Evolutionary conservation across 2,329 filamentous ascomycete genomes (phyloP), one percentile per base, ranked within the genome.

Genomic region (Curvularia lunata): DNA sequence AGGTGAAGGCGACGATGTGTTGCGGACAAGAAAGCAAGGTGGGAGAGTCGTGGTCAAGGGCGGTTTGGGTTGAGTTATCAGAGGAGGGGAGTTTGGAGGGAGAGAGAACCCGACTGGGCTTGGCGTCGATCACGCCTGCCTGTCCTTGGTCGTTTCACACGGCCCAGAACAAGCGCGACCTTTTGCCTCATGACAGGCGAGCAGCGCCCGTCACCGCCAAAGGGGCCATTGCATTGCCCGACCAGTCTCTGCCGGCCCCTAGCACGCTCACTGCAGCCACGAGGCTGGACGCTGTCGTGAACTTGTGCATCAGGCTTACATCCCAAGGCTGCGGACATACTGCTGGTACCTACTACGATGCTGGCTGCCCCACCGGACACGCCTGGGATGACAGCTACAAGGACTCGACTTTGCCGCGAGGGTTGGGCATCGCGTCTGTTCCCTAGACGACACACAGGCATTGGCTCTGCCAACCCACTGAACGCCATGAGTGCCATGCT

Each of bases 111-210:
- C 62, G 59, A 63, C 53, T 54, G 38, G 54, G 28, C 56, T 67
- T 67, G 68, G 65, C 56, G 66, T 62, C 66, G 68, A 72, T 70
- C 66, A 65, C 65, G 66, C 67, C 61, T 67, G 60, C 63, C 59
- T 52, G 32, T 57, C 51, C 62, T 65, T 65, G 59, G 52, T 50
- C 46, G 63, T 67, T 70, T 66, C 67, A 67, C 66, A 56, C 65
- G 63, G 67, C 65, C 65, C 61, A 65, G 63, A 65, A 60, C 65
- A 62, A 58, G 59, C 59, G 61, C 64, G 58, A 63, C 64, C 55
- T 58, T 46, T 46, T 52, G 42, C 30, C 53, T 63, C 28, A 28
- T 56, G 56, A 63, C 64, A 63, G 53, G 50, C 59, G 42, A 49
- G 37, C 38, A 51, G 30, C 38, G 40, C 27, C 50, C 55, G 61